Evolutionary conservation across 352 stramenopile genomes (phyloP).

Genomic region (Blastocystis sp.): DNA sequence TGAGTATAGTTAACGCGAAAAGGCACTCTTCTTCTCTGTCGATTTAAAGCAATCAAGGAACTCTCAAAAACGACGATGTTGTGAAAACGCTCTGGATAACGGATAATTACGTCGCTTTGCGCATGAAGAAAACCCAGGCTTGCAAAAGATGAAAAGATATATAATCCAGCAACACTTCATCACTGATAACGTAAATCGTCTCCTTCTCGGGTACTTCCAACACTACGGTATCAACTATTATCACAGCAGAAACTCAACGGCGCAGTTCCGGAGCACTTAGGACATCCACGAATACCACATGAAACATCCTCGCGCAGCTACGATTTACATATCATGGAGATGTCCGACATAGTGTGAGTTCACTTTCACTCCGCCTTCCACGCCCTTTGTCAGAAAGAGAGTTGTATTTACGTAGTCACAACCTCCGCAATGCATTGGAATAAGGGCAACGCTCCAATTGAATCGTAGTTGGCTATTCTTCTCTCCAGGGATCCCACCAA

Average conservation of each 20-base stretch:
- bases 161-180: conserved; percentile 19
- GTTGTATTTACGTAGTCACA: background rate
- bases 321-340: background rate
- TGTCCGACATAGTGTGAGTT: background rate
- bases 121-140: background rate
- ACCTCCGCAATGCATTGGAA: background rate
- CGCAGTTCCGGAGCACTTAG: conserved; percentile 21
- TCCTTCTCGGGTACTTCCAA: background rate
- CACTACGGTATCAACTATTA: background rate
- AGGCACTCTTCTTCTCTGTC: background rate
- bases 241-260: background rate
- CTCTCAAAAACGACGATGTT: conserved; percentile 54
- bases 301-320: conserved; percentile 18
- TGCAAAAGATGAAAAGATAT: conserved; percentile 22
- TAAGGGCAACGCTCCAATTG: too few species aligned
- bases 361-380: conserved; percentile 3
- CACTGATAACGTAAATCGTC: background rate
- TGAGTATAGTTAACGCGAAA: background rate
- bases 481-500: too few species aligned
- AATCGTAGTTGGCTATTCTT: too few species aligned
- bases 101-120: conserved; percentile 18
- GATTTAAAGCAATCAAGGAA: background rate
- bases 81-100: conserved; percentile 26
- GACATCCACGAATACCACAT: conserved; percentile 35
- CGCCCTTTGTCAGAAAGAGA: background rate